Evolutionary conservation across 2,329 filamentous ascomycete genomes (phyloP), one percentile per base, ranked within the genome.

Genomic region (Esteya vermicola): DNA sequence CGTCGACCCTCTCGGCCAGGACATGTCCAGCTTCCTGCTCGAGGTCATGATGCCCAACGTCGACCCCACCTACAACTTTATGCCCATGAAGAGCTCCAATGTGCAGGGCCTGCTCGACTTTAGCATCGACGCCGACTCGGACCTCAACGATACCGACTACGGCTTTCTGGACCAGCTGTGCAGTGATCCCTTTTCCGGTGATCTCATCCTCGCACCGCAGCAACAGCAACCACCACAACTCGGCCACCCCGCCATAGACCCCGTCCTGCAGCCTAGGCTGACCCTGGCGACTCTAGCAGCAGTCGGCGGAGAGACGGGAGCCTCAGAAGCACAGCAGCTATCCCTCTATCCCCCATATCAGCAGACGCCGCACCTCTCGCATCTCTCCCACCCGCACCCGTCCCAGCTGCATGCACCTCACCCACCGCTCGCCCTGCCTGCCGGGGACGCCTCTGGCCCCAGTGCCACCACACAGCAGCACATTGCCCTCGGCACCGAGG

Each of bases 111-210:
- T 70, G 4, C 51, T 72, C 8, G 61, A 71, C 46, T 70, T 70
- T 45, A 69, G 65, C 44, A 61, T 66, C 39, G 60, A 72, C 42
- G 55, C 54, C 35, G 67, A 62, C 41, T 53, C 71, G 23, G 67
- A 72, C 35, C 56, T 72, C 19, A 69, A 63, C 10, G 68, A 71
- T 14, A 54, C 66, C 23, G 68, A 72, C 47, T 71, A 70, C 50
- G 63, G 63, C 1, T 53, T 71, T 6, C 48, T 72, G 13, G 63
- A 69, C 43, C 55, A 64, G 43, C 70, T 67, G 61, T 68, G 65
- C 44, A 42, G 64, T 10, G 64, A 65, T 23, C 54, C 57, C 10
- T 43, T 55, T 35, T 41, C 47, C n/a, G 54, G 52, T 41, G 33
- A 28, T 28, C 26, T 32, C 30, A 32, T 12, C 30, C 8, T 27